Percentiles rank a stretch among this genome's conserved stretches.
These are phyloP conservation scores for Vitis hybrid DNA, from an alignment of 177 flowering plant genomes.

Conservation along the genomic window DNA sequence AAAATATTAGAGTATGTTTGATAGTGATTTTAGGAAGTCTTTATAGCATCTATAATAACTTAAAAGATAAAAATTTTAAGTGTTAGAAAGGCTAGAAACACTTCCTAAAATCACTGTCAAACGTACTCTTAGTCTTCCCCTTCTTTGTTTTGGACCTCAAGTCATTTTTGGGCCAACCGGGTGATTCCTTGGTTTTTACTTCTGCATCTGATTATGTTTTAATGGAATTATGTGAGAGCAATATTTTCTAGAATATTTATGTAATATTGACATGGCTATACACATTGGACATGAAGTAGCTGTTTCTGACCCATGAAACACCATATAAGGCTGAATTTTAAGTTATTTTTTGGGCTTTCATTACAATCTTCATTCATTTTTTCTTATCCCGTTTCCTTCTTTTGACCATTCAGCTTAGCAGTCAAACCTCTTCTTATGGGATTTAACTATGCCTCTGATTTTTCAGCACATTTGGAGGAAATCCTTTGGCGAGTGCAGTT, in stretches of 20 bases:
- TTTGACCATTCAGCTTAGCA: background rate
- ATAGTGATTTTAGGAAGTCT: too few relatives aligned
- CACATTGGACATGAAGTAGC: background rate
- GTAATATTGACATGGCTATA: background rate
- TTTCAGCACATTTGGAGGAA: slow-evolving; percentile 93
- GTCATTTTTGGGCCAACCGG: background rate
- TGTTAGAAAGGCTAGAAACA: too few relatives aligned
- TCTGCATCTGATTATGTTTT: background rate
- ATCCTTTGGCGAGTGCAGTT: slow-evolving; percentile 94
- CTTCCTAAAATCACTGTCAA: too few relatives aligned
- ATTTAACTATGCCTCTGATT: slow-evolving; percentile 10
- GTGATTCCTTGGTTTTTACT: background rate
- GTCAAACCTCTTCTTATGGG: background rate
- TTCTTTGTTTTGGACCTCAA: too few relatives aligned
- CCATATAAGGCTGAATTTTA: background rate
- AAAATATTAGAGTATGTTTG: too few relatives aligned
- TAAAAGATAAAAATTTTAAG: too few relatives aligned
- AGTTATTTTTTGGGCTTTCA: background rate
- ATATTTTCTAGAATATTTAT: background rate
- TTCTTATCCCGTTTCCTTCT: background rate
- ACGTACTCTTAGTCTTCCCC: too few relatives aligned
- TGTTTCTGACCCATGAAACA: background rate
- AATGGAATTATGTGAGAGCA: background rate
- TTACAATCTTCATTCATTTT: background rate
- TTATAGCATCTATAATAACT: too few relatives aligned